These are phyloP conservation scores for Heracleum sosnowskyi DNA, from an alignment of 129 eudicot species.

Conservation along the genomic window DNA sequence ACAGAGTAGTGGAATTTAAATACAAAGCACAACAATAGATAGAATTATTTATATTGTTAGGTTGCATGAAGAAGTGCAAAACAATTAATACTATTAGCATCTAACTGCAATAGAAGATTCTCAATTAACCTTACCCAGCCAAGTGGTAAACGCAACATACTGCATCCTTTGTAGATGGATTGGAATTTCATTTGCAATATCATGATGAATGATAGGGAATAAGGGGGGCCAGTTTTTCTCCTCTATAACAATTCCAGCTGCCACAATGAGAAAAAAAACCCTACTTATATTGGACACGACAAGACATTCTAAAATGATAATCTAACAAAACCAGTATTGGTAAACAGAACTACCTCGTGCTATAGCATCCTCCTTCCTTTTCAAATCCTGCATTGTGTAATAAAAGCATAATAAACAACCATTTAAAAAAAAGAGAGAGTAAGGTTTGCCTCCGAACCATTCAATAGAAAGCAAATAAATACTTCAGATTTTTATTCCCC, in stretches of 20 bases:
- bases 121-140: conserved; percentile 53
- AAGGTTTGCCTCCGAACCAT: neutral
- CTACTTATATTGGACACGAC: conserved; percentile 9
- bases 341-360: conserved; percentile 48
- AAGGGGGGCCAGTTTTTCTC: conserved; percentile 97
- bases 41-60: neutral
- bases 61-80: neutral
- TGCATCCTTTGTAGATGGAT: conserved; percentile 83
- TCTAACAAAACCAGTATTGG: neutral
- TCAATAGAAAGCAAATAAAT: neutral
- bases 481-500: neutral
- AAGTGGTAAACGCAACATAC: conserved; percentile 85
- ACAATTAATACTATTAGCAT: neutral
- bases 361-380: conserved; percentile 89
- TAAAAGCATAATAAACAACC: conserved; percentile 4
- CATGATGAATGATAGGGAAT: conserved; percentile 86
- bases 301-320: neutral
- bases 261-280: conserved; percentile 12
- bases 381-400: conserved; percentile 53
- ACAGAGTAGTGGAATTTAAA: neutral
- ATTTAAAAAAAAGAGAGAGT: neutral
- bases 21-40: neutral
- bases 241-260: conserved; percentile 92
- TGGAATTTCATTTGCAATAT: conserved; percentile 85
- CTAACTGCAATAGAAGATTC: neutral